Evolutionary conservation across 495 filamentous ascomycete species (phyloP).

Genomic region (Venustampulla echinocandica): DNA sequence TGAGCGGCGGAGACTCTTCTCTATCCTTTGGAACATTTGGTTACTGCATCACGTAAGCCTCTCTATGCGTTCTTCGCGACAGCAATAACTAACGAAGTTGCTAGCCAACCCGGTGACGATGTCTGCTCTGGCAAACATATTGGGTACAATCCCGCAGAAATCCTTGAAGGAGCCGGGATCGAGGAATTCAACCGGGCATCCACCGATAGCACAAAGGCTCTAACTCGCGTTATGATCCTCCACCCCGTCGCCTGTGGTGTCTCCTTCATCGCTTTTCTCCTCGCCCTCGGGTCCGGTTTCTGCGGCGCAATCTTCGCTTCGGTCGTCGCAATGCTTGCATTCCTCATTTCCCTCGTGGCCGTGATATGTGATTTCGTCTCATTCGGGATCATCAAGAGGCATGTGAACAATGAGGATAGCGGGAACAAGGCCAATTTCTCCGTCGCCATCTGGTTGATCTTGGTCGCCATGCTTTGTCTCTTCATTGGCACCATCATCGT

Average conservation of each 20-base stretch:
- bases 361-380: constrained; percentile 48
- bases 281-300: constrained; percentile 43
- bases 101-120: constrained; percentile 28
- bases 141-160: constrained; percentile 43
- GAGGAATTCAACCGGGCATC: constrained; percentile 31
- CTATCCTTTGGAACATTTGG: constrained; percentile 52
- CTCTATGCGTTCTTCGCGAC: background rate
- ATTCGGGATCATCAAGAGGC: constrained; percentile 42
- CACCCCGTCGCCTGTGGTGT: constrained; percentile 51
- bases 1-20: constrained; percentile 24
- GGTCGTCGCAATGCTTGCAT: constrained; percentile 40
- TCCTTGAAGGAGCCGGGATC: constrained; percentile 31
- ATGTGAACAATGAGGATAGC: constrained; percentile 34
- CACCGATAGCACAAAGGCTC: constrained; percentile 32
- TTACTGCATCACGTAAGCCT: constrained; percentile 34
- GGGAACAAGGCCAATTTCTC: constrained; percentile 35
- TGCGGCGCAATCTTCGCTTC: constrained; percentile 43
- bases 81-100: background rate
- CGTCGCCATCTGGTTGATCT: constrained; percentile 40
- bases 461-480: constrained; percentile 41
- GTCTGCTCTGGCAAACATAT: constrained; percentile 36
- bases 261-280: constrained; percentile 50
- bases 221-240: constrained; percentile 51
- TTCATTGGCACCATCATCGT: constrained; percentile 46
- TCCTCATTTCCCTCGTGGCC: constrained; percentile 44